These are phyloP conservation scores for Begonia masoniana DNA, from an alignment of 306 rosid species.

Conservation along the genomic window DNA sequence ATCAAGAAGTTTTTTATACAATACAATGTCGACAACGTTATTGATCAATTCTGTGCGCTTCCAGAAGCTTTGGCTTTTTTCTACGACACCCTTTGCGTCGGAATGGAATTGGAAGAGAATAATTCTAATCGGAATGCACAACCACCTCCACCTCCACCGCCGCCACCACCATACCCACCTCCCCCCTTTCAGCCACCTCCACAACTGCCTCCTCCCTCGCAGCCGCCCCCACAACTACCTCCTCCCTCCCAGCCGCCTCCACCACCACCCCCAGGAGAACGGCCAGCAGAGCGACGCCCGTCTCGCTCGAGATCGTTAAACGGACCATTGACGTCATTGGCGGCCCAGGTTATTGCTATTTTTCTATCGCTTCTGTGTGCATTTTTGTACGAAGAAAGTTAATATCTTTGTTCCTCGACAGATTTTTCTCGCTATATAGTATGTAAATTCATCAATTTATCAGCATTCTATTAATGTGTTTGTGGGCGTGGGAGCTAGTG, in stretches of 20 bases:
- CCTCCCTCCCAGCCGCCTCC: no score
- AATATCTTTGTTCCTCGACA: no score
- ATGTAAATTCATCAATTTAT: no score
- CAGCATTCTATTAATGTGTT: not conserved
- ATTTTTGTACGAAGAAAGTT: no score
- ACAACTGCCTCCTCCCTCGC: not conserved
- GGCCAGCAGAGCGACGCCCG: not conserved
- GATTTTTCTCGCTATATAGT: no score
- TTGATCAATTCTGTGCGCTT: constrained; percentile 23
- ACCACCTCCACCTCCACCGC: no score
- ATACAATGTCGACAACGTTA: constrained; percentile 25
- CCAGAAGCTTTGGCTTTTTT: constrained; percentile 41
- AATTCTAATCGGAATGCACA: no score
- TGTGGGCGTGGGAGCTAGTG: not conserved
- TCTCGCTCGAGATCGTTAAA: no score
- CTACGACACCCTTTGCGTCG: constrained; percentile 55
- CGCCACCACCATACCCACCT: no score
- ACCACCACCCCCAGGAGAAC: not conserved
- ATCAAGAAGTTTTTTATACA: constrained; percentile 28
- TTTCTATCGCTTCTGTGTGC: no score
- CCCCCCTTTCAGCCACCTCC: not conserved
- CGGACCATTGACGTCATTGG: constrained; percentile 9
- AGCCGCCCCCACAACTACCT: not conserved
- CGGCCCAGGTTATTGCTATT: constrained; percentile 33
- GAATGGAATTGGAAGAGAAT: constrained; percentile 38